These are phyloP conservation scores for Aspergillus fumigatus DNA, from an alignment of 2,329 filamentous ascomycete species.

Conservation along the genomic window DNA sequence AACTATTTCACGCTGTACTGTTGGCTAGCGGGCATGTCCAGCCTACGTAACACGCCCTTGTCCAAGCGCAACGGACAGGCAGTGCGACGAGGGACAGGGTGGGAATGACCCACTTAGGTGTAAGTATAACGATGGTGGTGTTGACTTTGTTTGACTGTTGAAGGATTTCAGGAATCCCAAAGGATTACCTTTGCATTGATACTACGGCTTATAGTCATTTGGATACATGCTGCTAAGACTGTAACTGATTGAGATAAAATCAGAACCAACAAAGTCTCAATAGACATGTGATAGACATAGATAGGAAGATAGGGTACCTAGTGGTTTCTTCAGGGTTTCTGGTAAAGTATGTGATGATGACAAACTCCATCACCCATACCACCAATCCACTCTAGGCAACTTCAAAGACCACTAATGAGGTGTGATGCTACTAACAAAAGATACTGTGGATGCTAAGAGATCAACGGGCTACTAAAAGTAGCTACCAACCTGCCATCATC, in stretches of 20 bases:
- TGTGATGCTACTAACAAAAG: too few relatives aligned
- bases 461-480: background rate
- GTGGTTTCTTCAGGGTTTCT: background rate
- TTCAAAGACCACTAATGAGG: background rate
- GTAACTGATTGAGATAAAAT: background rate
- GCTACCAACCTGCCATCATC: background rate
- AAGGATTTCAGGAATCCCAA: background rate
- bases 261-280: background rate
- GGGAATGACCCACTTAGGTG: conserved; percentile 6
- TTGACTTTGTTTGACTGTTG: background rate
- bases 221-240: background rate
- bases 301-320: background rate
- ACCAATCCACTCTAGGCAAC: background rate
- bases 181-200: too few relatives aligned
- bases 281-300: background rate
- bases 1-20: background rate
- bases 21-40: conserved; percentile 6
- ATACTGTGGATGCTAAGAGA: background rate
- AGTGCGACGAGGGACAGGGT: conserved; percentile 1
- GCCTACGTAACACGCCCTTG: conserved; percentile 16
- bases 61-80: conserved; percentile 13
- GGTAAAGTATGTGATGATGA: background rate
- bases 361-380: background rate
- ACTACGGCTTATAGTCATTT: too few relatives aligned
- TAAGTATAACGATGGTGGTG: background rate